Conservation (phyloP, 768 basidiomycete species). For the Austroboletus festivus region DNA sequence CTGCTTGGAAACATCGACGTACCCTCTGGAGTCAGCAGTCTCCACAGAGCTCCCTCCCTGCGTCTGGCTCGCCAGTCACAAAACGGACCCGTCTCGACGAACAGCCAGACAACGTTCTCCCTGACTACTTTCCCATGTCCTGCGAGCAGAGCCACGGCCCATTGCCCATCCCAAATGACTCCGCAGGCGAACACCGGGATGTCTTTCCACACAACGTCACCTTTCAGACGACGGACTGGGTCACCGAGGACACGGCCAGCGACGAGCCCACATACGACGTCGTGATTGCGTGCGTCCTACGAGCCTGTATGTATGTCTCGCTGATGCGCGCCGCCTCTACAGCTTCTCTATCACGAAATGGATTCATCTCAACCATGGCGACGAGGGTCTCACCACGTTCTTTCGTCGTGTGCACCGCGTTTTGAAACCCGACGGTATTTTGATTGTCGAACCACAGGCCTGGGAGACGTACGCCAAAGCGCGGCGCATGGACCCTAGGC, state of each 20-base stretch:
- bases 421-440: constrained; percentile 60
- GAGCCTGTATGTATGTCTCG: too few relatives aligned
- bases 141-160: constrained; percentile 74
- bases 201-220: constrained; percentile 77
- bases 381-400: constrained; percentile 65
- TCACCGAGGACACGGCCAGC: constrained; percentile 49
- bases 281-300: constrained; percentile 64
- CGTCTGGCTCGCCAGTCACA: too few relatives aligned
- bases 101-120: too few relatives aligned
- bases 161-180: constrained; percentile 55
- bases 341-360: constrained; percentile 83
- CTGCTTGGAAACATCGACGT: constrained; percentile 71
- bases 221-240: constrained; percentile 76
- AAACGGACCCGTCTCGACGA: too few relatives aligned
- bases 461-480: constrained; percentile 86
- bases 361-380: constrained; percentile 84
- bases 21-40: constrained; percentile 68
- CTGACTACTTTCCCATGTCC: constrained; percentile 72
- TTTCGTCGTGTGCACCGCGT: constrained; percentile 59
- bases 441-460: constrained; percentile 80
- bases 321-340: background rate
- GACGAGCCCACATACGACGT: constrained; percentile 70
- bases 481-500: constrained; percentile 57
- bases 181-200: constrained; percentile 26
- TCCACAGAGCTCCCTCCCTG: background rate